Evolutionary conservation across 768 basidiomycete species (phyloP).

Genomic region (Dioszegia hungarica): DNA sequence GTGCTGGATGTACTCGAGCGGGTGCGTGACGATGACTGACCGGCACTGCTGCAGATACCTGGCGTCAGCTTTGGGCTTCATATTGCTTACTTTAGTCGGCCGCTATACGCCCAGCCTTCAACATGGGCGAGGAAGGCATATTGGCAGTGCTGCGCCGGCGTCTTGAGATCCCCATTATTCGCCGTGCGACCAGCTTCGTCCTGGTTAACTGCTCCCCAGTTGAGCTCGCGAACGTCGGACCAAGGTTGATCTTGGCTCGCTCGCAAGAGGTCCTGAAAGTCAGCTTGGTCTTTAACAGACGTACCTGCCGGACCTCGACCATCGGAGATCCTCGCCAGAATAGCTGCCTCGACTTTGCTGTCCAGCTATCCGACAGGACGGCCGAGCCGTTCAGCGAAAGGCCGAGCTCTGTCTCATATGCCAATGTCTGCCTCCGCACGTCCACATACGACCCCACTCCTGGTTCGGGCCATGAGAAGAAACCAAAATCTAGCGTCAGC

Average conservation of each 20-base stretch:
- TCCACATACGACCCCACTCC: conserved; percentile 18
- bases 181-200: conserved; percentile 24
- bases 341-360: conserved; percentile 22
- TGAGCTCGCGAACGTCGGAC: conserved; percentile 34
- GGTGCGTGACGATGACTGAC: conserved; percentile 30
- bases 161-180: conserved; percentile 27
- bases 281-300: not conserved
- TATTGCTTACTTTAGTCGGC: conserved; percentile 37
- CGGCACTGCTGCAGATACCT: conserved; percentile 34
- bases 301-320: conserved; percentile 32
- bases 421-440: conserved; percentile 15
- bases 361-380: conserved; percentile 14
- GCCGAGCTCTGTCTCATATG: conserved; percentile 19
- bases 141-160: conserved; percentile 36
- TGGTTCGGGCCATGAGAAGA: conserved; percentile 37
- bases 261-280: conserved; percentile 27
- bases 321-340: conserved; percentile 33
- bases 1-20: conserved; percentile 29
- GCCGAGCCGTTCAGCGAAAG: conserved; percentile 1
- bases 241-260: conserved; percentile 24
- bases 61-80: not conserved
- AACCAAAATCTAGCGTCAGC: conserved; percentile 20
- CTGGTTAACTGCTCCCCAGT: conserved; percentile 29
- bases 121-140: conserved; percentile 40
- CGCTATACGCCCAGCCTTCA: conserved; percentile 43